Conservation (phyloP, 192 early-diverging fungal species). For the Gryganskiella cystojenkinii region DNA sequence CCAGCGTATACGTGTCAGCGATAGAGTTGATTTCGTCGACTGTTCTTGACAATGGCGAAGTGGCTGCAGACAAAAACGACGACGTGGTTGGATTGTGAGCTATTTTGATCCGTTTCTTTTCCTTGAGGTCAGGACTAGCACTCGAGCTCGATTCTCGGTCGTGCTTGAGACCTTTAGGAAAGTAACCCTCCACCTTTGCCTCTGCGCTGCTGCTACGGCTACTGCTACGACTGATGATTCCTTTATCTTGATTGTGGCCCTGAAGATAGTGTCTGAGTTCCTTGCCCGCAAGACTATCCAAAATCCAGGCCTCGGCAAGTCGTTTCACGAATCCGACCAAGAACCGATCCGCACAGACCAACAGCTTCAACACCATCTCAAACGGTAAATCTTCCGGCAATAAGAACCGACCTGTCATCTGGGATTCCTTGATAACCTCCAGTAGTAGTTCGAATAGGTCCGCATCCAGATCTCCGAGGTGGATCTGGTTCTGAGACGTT, state of each 20-base stretch:
- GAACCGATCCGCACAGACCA: constrained; percentile 37
- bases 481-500: constrained; percentile 21
- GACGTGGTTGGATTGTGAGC: too few relatives aligned
- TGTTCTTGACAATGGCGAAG: too few relatives aligned
- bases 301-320: constrained; percentile 34
- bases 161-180: neutral
- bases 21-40: too few relatives aligned
- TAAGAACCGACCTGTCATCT: constrained; percentile 10
- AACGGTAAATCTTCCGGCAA: constrained; percentile 39
- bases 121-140: neutral
- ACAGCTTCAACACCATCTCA: constrained; percentile 21
- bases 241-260: too few relatives aligned
- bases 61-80: too few relatives aligned
- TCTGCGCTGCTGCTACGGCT: too few relatives aligned
- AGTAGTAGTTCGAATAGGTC: constrained; percentile 32
- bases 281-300: neutral
- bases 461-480: constrained; percentile 20
- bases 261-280: constrained; percentile 13
- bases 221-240: too few relatives aligned
- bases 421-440: constrained; percentile 26
- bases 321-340: constrained; percentile 29
- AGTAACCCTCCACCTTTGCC: too few relatives aligned
- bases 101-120: neutral
- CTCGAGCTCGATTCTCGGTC: neutral
- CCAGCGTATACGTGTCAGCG: too few relatives aligned